Percentiles rank a stretch among this genome's conserved stretches.
These are phyloP conservation scores for Houttuynia cordata DNA, from an alignment of 164 flowering plant species.

Conservation along the genomic window DNA sequence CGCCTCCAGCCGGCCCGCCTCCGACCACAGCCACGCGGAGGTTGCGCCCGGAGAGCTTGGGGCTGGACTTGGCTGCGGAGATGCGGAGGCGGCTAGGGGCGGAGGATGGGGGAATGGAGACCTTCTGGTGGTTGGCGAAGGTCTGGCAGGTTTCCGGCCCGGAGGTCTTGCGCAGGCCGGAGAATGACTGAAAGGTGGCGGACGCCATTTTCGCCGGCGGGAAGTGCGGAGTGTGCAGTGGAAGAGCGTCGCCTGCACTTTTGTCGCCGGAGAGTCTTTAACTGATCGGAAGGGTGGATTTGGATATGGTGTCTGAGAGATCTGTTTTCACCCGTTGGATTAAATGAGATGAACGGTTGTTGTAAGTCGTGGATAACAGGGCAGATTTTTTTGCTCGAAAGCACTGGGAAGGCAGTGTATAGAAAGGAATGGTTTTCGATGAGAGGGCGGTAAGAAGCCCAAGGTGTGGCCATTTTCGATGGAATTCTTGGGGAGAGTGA, in stretches of 20 bases:
- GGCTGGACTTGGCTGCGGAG: constrained; percentile 44
- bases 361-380: constrained; percentile 33
- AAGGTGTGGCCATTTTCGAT: no score
- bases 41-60: constrained; percentile 62
- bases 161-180: constrained; percentile 9
- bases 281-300: background rate
- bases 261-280: background rate
- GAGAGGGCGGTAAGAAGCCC: background rate
- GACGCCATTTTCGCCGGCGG: constrained; percentile 40
- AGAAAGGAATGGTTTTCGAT: background rate
- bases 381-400: constrained; percentile 8
- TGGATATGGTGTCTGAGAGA: constrained; percentile 46
- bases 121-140: background rate
- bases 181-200: constrained; percentile 12
- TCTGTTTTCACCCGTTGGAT: constrained; percentile 38
- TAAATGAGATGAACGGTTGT: constrained; percentile 17
- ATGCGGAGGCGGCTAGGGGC: constrained; percentile 17
- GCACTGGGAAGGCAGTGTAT: background rate
- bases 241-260: background rate
- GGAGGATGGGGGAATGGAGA: constrained; percentile 36
- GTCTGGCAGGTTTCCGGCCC: background rate
- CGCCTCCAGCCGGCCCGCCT: constrained; percentile 89
- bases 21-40: constrained; percentile 88
- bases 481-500: background rate
- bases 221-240: background rate